Conservation (phyloP, 257 asterid species). For the Thymus quinquecostatus region DNA sequence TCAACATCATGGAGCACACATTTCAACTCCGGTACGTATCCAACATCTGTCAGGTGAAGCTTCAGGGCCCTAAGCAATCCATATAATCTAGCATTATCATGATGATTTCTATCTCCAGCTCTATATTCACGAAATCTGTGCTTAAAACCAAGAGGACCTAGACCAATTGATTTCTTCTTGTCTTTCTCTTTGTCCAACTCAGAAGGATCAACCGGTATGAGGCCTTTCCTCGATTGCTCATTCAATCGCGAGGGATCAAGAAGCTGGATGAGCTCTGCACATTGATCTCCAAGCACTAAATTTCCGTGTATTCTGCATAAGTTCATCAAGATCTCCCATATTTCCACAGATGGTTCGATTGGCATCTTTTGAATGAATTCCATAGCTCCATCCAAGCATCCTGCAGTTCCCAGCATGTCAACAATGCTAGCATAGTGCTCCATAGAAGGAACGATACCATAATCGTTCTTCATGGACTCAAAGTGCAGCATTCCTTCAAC, state of each 20-base stretch:
- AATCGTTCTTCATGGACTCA: slow-evolving; percentile 71
- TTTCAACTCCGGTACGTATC: slow-evolving; percentile 71
- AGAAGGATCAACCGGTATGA: slow-evolving; percentile 56
- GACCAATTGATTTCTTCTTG: slow-evolving; percentile 51
- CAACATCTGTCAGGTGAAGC: slow-evolving; percentile 79
- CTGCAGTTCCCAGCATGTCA: slow-evolving; percentile 73
- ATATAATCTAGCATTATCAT: slow-evolving; percentile 63
- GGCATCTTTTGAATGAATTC: slow-evolving; percentile 79
- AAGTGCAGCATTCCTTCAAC: slow-evolving; percentile 77
- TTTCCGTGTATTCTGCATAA: slow-evolving; percentile 76
- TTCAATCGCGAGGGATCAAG: slow-evolving; percentile 62
- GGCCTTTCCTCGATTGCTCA: slow-evolving; percentile 74
- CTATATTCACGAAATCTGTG: slow-evolving; percentile 71
- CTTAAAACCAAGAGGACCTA: slow-evolving; percentile 54
- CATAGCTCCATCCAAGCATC: slow-evolving; percentile 76
- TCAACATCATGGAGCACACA: slow-evolving; percentile 91
- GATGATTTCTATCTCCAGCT: slow-evolving; percentile 88
- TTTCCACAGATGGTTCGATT: slow-evolving; percentile 50
- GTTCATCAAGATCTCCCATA: slow-evolving; percentile 77
- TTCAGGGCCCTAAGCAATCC: slow-evolving; percentile 61
- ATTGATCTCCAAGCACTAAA: slow-evolving; percentile 71
- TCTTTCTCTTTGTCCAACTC: slow-evolving; percentile 64
- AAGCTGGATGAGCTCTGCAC: slow-evolving; percentile 62
- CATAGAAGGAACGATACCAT: slow-evolving; percentile 63
- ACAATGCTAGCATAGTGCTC: slow-evolving; percentile 72